Percentiles rank a stretch among this genome's conserved stretches.
Evolutionary conservation across 352 stramenopile species (phyloP).

Genomic region (Thalassiosira mediterranea): DNA sequence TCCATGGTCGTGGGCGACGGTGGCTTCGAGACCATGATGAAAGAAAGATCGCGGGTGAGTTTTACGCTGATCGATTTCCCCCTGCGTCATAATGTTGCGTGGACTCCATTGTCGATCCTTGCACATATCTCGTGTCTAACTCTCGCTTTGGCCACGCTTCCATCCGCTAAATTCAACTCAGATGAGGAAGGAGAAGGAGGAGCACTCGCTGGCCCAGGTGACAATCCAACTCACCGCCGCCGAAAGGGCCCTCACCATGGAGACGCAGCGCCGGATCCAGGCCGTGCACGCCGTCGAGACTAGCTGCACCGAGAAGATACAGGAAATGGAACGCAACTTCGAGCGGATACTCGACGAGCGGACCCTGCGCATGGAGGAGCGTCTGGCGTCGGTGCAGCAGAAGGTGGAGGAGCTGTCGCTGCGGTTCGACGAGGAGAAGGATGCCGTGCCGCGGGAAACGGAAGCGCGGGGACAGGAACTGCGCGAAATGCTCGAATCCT

Average conservation of each 20-base stretch:
- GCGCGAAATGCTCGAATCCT: constrained; percentile 87
- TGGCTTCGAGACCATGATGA: constrained; percentile 73
- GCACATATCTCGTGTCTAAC: too few relatives aligned
- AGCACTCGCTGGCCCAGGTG: constrained; percentile 91
- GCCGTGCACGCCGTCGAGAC: constrained; percentile 92
- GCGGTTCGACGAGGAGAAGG: constrained; percentile 88
- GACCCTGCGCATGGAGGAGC: constrained; percentile 84
- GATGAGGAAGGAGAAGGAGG: constrained; percentile 90
- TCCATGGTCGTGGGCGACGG: constrained; percentile 48
- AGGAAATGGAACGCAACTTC: constrained; percentile 87
- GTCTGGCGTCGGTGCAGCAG: constrained; percentile 83
- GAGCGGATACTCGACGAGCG: constrained; percentile 85
- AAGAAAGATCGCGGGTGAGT: constrained; percentile 66
- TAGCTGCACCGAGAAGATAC: constrained; percentile 89
- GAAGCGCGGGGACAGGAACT: constrained; percentile 89
- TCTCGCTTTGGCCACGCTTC: too few relatives aligned
- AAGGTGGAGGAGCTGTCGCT: constrained; percentile 87
- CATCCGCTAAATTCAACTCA: too few relatives aligned
- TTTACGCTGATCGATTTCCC: too few relatives aligned
- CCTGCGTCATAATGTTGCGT: too few relatives aligned
- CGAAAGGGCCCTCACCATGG: constrained; percentile 90
- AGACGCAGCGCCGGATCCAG: constrained; percentile 93
- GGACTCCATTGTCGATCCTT: too few relatives aligned
- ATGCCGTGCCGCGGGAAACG: constrained; percentile 88
- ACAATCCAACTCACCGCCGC: constrained; percentile 90